Base-by-base conservation (phyloP, 2,329 filamentous ascomycete species). In the Monosporascus sp. region DNA sequence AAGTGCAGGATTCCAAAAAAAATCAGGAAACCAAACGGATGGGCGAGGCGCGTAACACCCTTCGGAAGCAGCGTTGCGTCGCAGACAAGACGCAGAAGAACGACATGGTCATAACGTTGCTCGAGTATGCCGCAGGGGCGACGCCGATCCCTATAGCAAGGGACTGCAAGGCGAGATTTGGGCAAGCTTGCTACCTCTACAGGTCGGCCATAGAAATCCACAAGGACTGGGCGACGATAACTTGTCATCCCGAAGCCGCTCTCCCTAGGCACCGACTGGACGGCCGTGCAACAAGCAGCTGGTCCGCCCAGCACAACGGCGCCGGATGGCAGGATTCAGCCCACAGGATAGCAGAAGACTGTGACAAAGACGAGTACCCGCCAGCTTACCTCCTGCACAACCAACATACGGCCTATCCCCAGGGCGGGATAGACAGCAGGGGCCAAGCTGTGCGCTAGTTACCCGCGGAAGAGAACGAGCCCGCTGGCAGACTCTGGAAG, bases 161-260 rank as follows among this genome's bases (percentile, higher is more conserved):
- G 26, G 8, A 27, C 2, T 62, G 60, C 53, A 34, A n/a, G 16
- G 14, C 40, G 8, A 11, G 47, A 34, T 60, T 51, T 49, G 50
- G 53, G 26, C 61, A 64, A 50, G 61, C 61, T n/a, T 64, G 61
- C 51, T 57, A 56, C 49, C 60, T 63, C 47, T 64, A 64, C 53
- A 59, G 56, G 45, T 63, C 60, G 1, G 61, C 55, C 43, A 62
- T 59, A 19, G 34, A 36, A n/a, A 24, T 6, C 26, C 34, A 48
- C 20, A 48, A 37, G 27, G 20, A 46, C 26, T 56, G 52, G 52
- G 34, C 36, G 20, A 56, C 54, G 1, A 49, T 52, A 26, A 50
- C 41, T 14, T 58, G 52, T 31, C 49, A 36, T 5, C 52, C 36
- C 8, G 38, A 48, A 7, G 46, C 46, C 14, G 54, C 47, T 6